Conservation (phyloP, 768 basidiomycete species). For the Collybia mongolica region DNA sequence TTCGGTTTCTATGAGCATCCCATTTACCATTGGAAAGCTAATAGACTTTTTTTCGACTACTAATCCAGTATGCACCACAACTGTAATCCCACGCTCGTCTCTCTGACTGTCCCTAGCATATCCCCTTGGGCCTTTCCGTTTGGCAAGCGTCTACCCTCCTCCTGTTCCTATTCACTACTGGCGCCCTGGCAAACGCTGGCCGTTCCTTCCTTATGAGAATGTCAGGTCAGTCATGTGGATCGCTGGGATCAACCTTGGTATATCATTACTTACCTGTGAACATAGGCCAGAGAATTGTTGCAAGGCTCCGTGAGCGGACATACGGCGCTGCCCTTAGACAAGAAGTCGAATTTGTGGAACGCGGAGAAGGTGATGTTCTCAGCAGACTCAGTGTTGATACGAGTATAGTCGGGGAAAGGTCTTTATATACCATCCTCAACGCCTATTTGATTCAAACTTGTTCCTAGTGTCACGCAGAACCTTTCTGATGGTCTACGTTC, state of each 20-base stretch:
- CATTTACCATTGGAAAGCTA: slow-evolving; percentile 88
- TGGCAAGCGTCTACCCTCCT: slow-evolving; percentile 78
- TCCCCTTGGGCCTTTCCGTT: slow-evolving; percentile 77
- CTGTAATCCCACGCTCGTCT: slow-evolving; percentile 3
- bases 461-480: slow-evolving; percentile 69
- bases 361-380: slow-evolving; percentile 90
- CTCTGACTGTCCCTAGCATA: slow-evolving; percentile 44
- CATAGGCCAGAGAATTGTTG: slow-evolving; percentile 85
- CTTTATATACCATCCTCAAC: slow-evolving; percentile 7
- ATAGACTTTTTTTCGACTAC: slow-evolving; percentile 88
- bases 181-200: slow-evolving; percentile 83
- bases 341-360: slow-evolving; percentile 92
- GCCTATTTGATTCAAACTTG: slow-evolving; percentile 1
- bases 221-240: slow-evolving; percentile 48
- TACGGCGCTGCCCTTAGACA: slow-evolving; percentile 84
- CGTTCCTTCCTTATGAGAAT: slow-evolving; percentile 85
- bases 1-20: slow-evolving; percentile 88
- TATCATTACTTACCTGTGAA: background rate
- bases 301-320: slow-evolving; percentile 76
- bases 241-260: background rate
- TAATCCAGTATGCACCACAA: slow-evolving; percentile 53
- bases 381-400: slow-evolving; percentile 90
- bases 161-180: slow-evolving; percentile 77
- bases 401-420: slow-evolving; percentile 93
- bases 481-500: slow-evolving; percentile 81